Base-by-base conservation (phyloP, 1,284 basidiomycete species). In the Mycosarcoma maydis region DNA sequence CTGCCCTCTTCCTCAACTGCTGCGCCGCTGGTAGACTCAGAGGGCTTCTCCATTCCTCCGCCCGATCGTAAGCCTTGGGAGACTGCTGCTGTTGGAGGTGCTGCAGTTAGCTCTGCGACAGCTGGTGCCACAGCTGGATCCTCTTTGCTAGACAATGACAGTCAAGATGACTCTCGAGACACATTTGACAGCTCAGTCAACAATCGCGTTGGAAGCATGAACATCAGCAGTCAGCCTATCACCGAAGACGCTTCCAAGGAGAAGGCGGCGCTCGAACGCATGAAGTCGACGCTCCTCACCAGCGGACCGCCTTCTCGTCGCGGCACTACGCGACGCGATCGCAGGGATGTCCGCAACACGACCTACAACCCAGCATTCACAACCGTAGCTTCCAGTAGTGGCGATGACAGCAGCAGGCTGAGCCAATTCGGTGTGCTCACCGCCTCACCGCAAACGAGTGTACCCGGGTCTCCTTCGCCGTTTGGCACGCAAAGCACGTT, bases 41-140 rank as follows among this genome's bases (percentile, higher is more conserved):
- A 86, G 44, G 86, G 86, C 6, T 86, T 82, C 81, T 84, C 84
- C 10, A 83, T 86, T 10, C 84, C 85, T 14, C 86, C 86, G 1
- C 78, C 83, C 1, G 85, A 85, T 64, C 78, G 83, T 42, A 83
- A 78, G 57, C 83, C 83, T 2, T 85, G 83, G 85, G 84, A 78
- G 73, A 48, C 57, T 1, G 41, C 52, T 7, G 55, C 36, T 13
- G 37, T 38, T 10, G 50, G 27, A 11, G 53, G 36, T 10, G 49
- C 38, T 11, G 39, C 33, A 13, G 48, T 22, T 3, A 45, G 49
- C 9, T 34, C 40, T 13, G 55, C 22, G 4, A 45, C 45, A 19
- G 49, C 19, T 4, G 33, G 24, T 17, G 27, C 54, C 16, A 44
- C 8, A 5, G 33, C 40, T 6, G 55, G 43, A 24, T 72, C 58